Conservation (phyloP, 768 basidiomycete species). For the Bullera alba region DNA sequence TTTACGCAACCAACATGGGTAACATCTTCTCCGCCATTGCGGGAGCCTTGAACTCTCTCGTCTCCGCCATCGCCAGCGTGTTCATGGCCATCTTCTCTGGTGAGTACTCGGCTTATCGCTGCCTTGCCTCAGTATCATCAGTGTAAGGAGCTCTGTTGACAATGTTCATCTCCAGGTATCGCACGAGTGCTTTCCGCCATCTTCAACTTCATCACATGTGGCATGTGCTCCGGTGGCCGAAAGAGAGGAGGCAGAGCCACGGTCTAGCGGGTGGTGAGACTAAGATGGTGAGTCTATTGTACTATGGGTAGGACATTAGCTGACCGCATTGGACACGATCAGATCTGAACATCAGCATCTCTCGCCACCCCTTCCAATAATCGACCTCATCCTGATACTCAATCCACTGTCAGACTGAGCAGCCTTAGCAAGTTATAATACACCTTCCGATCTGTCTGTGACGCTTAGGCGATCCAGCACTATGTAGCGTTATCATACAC, state of each 20-base stretch:
- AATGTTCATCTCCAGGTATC: conserved; percentile 10
- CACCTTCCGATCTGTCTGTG: neutral
- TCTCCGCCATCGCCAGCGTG: conserved; percentile 24
- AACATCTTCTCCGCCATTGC: conserved; percentile 34
- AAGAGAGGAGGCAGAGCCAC: conserved; percentile 31
- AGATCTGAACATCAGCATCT: neutral
- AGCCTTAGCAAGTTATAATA: too few relatives aligned
- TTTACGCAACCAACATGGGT: conserved; percentile 17
- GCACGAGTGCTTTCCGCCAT: conserved; percentile 31
- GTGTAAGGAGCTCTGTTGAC: neutral
- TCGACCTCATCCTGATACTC: neutral
- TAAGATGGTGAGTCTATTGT: conserved; percentile 1
- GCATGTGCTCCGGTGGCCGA: conserved; percentile 24
- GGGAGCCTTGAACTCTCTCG: conserved; percentile 11
- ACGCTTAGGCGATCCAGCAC: neutral
- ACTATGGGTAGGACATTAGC: neutral
- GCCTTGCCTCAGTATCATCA: neutral
- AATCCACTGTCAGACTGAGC: too few relatives aligned
- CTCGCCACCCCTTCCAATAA: neutral
- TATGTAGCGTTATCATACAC: neutral
- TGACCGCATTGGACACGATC: neutral
- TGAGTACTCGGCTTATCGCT: neutral
- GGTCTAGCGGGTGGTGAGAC: conserved; percentile 30
- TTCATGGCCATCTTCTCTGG: conserved; percentile 33
- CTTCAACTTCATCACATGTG: conserved; percentile 37